Evolutionary conservation across 2,329 filamentous ascomycete genomes (phyloP), one percentile per base, ranked within the genome.

Genomic region (Elsinoe fawcettii): DNA sequence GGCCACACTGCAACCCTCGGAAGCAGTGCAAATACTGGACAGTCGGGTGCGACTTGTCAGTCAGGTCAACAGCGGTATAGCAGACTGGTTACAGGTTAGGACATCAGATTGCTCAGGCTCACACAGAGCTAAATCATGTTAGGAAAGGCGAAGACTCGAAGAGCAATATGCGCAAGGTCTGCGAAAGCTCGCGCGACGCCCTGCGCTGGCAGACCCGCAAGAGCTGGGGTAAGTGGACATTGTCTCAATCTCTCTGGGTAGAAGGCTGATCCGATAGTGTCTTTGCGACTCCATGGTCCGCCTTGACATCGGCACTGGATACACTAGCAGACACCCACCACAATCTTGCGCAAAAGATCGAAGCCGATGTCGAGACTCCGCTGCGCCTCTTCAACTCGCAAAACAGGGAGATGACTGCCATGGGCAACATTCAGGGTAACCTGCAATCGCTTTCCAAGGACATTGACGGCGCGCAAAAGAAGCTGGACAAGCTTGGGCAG

Each of bases 121-220:
- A 23, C 46, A 37, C 49, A 58, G n/a, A 55, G 30, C 27, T 51
- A 12, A 30, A 39, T 11, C 36, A 30, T 22, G 6, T 16, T 55
- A 97, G 92, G 93, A 99, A 77, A 89, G 93, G 65, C 87, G 91
- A 70, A 87, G 85, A 66, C 80, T 97, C 61, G 93, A 99, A 74
- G 92, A 97, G 67, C 80, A 85, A 68, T 99, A 99, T 73, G 88
- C 89, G 47, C 78, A 84, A 66, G 85, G 87, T 43, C 76, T 99
- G 65, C 86, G 86, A 66, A 95, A 88, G 75, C 82, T 99, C 61
- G 81, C 87, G 60, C 81, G 84, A 66, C 85, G 84, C 69, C 85
- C 83, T 63, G 81, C 87, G 56, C 85, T 88, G 56, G 90, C 91
- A 69, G 80, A 84, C 62, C 81, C 83, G 54, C 86, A 86, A 6